Conservation (phyloP, 73 alveolate genomes). For the Blepharisma stoltei region DNA sequence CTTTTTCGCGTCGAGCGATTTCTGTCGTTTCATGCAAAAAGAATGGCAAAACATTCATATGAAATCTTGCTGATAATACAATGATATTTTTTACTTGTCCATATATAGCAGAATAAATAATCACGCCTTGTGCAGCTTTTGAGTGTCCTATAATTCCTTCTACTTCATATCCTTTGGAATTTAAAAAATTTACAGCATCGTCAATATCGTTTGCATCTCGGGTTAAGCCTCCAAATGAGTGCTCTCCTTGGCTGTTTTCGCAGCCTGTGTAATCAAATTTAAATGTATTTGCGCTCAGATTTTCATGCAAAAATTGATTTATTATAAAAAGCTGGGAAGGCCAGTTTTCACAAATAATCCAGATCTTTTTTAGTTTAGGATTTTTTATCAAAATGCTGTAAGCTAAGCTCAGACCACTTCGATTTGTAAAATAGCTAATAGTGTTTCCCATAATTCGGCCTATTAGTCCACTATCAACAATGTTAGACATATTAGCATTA, state of each 20-base stretch:
- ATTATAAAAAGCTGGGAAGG: too few relatives aligned
- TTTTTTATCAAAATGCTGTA: too few relatives aligned
- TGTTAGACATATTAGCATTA: too few relatives aligned
- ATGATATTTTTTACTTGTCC: not conserved
- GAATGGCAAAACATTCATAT: not conserved
- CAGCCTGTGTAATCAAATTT: not conserved
- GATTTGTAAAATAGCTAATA: too few relatives aligned
- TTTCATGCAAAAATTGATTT: not conserved
- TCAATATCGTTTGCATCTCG: not conserved
- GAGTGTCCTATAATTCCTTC: not conserved
- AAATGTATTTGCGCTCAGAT: not conserved
- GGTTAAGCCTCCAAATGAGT: not conserved
- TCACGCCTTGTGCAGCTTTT: not conserved
- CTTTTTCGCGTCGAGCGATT: not conserved
- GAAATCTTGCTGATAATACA: not conserved
- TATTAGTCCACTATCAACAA: too few relatives aligned
- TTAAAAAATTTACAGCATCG: not conserved
- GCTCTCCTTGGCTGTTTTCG: not conserved
- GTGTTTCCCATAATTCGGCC: too few relatives aligned
- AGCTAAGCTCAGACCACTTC: too few relatives aligned
- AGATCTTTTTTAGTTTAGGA: too few relatives aligned
- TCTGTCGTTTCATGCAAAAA: not conserved
- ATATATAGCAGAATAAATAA: constrained; percentile 7
- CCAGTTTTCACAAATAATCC: too few relatives aligned
- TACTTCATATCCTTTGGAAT: not conserved